Base-by-base conservation (phyloP, 2,329 filamentous ascomycete genomes). In the Pseudopyricularia javanii region DNA sequence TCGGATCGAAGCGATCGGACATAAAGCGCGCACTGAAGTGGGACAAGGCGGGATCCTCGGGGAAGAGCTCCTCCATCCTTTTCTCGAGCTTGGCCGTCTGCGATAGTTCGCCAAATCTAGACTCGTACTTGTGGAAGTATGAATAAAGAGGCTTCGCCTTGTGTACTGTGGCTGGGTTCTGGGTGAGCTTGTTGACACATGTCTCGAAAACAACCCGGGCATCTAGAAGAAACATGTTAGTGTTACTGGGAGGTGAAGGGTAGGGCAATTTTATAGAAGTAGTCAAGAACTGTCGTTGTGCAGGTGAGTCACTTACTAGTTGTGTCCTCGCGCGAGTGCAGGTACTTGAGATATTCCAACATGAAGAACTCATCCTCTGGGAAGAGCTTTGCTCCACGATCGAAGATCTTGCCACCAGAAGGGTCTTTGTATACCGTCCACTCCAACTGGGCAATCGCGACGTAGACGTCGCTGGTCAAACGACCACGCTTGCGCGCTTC, bases 171-270 rank as follows among this genome's bases (percentile, higher is more conserved):
- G 90, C 87, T 0, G 87, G 81, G 59, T 91, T 93, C 24, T 85
- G 78, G 7, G 86, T 80, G 45, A 97, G 78, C 56, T 85, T 85
- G 63, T 86, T 88, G 55, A 96, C 88, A 15, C 91, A 90, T 15
- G 91, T 96, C 66, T 97, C 93, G 62, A 98, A 98, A 2, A 96
- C 90, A 9, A 93, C 91, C 58, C 93, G 82, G 33, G 93, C 93
- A 75, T 98, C 90, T 59, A 33, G 33, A 33, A 20, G 20, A 49
- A 61, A 56, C 1, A 15, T 47, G 54, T 63, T 56, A 63, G 56
- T 50, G 43, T 7, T n/a, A n/a, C n/a, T n/a, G n/a, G 15, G 3
- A 20, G n/a, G 24, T 15, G 7, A 20, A 12, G 12, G 24, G 26
- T 26, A 26, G 3, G 12, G 12, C 6, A 47, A 9, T 14, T n/a